phyloP scores from a whole-genome alignment of 139 green algal species.

The Chlamydomonas eustigma region DNA sequence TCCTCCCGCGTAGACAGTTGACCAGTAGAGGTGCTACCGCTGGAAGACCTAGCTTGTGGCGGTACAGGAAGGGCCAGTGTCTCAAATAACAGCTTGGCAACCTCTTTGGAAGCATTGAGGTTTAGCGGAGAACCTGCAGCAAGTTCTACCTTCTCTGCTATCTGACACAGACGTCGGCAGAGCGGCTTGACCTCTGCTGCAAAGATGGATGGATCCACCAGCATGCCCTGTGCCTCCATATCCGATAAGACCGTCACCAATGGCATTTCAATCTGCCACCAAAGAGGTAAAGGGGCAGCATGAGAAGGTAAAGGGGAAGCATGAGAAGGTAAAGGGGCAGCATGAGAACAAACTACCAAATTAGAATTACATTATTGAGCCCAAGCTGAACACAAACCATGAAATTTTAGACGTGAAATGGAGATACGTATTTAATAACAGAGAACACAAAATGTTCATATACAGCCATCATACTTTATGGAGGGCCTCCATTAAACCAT shows the following conservation, averaged over 20 bases:
- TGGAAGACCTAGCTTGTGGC: conserved; percentile 13
- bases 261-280: conserved; percentile 63
- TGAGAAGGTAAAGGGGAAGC: too few species aligned
- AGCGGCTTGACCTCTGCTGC: conserved; percentile 42
- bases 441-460: too few species aligned
- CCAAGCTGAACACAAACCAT: too few species aligned
- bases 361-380: too few species aligned
- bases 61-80: conserved; percentile 57
- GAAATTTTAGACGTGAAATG: too few species aligned
- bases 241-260: conserved; percentile 62
- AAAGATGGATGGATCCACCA: conserved; percentile 31
- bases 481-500: conserved; percentile 45
- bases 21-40: neutral
- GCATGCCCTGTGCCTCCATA: conserved; percentile 65
- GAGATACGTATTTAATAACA: too few species aligned
- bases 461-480: neutral
- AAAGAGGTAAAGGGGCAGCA: too few species aligned
- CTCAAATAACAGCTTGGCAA: conserved; percentile 58
- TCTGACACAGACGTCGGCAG: conserved; percentile 43
- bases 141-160: conserved; percentile 37
- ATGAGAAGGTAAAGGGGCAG: too few species aligned
- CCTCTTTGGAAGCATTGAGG: conserved; percentile 31
- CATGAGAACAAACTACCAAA: too few species aligned
- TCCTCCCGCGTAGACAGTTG: conserved; percentile 5
- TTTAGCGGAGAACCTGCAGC: conserved; percentile 30